Evolutionary conservation across 768 basidiomycete species (phyloP), one percentile per base, ranked within the genome.

Genomic region (Tylopilus plumbeoviolaceoides): DNA sequence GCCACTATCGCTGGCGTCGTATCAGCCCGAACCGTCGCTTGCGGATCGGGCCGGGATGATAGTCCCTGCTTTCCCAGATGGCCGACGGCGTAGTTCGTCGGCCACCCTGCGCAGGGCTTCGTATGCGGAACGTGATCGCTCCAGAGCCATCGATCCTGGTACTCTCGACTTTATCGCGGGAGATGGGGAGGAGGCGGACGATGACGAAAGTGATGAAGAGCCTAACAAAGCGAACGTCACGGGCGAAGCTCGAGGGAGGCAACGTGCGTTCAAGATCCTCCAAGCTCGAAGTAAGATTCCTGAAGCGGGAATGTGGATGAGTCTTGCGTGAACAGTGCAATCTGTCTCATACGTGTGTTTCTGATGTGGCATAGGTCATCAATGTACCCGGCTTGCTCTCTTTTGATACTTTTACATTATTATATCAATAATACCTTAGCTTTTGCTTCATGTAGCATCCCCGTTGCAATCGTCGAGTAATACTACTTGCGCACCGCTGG

Each of bases 271-370:
- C 56, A 82, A 75, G 70, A 91, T 91, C 46, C 70, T 91, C 47
- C 78, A 89, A 63, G 80, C 81, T 20, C 78, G 87, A 45, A 85
- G 80, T 58, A 77, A 80, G 66, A 57, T 90, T 23, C 89, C 89
- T 2, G 78, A 77, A 54, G 78, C 77, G 52, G 84, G 87, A 35
- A 89, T 90, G 87, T 91, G 87, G 87, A 77, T 87, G 61, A 91
- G 89, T 72, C 72, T 91, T 61, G 87, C 83, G 36, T 77, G 54
- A 65, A 35, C 27, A 25, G 5, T 48, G 44, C 36, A 47, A 20
- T 31, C 36, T 53, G 35, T 36, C 15, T 12, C 33, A 30, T 48
- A 15, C 2, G 48, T 48, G 54, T 63, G 23, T 43, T 38, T 18
- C 20, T 41, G 41, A 27, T 52, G 44, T 61, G 48, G 50, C 48